phyloP scores from a whole-genome alignment of 2,329 filamentous ascomycete species.

The Madurella mycetomatis region DNA sequence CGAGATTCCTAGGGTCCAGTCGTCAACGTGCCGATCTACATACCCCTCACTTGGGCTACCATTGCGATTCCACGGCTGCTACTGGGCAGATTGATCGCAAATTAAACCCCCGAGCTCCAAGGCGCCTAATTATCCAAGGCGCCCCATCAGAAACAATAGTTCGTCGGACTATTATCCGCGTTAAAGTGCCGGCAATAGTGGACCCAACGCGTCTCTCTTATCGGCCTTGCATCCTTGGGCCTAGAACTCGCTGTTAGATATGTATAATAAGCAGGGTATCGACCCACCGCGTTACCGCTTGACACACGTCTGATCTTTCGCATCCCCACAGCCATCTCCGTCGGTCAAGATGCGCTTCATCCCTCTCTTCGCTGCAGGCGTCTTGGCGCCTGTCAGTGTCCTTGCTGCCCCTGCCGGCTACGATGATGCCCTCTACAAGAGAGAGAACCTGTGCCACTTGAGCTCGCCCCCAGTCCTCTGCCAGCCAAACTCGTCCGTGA shows the following conservation, averaged over 20 bases:
- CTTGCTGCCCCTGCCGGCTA: background rate
- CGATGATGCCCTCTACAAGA: conserved; percentile 20
- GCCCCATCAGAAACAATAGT: background rate
- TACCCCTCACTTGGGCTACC: background rate
- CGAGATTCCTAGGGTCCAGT: background rate
- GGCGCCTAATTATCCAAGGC: background rate
- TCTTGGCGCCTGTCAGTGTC: background rate
- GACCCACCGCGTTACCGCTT: background rate
- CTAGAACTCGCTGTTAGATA: too few relatives aligned
- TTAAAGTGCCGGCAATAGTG: background rate
- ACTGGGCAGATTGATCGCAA: background rate
- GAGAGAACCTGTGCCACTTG: conserved; percentile 37
- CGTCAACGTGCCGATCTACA: background rate
- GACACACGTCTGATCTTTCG: background rate
- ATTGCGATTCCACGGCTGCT: background rate
- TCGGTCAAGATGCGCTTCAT: background rate
- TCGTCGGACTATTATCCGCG: background rate
- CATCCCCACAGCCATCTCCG: background rate
- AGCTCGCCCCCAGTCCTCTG: conserved; percentile 34
- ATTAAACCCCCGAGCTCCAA: background rate
- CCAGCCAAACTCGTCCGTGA: conserved; percentile 31
- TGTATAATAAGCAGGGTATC: background rate
- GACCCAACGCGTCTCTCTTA: too few relatives aligned
- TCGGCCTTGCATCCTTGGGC: too few relatives aligned
- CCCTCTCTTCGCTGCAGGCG: background rate